Percentiles rank a stretch among this genome's conserved stretches.
Evolutionary conservation across 306 rosid genomes (phyloP).

Genomic region (Prunus salicina): DNA sequence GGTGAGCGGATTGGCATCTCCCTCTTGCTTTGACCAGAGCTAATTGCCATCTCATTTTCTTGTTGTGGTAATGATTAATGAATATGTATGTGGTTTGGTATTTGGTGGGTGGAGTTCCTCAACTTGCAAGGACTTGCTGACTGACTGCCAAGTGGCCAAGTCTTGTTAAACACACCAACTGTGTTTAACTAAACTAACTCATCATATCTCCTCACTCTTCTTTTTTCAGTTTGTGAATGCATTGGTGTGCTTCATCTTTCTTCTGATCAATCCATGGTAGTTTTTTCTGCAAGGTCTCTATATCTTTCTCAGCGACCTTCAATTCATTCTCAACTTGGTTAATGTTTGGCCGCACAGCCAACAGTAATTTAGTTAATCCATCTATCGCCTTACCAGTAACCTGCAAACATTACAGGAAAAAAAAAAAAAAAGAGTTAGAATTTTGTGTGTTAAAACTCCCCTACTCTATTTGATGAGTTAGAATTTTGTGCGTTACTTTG

Average conservation of each 20-base stretch:
- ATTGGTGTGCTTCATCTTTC: not conserved
- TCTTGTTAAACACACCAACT: too few relatives aligned
- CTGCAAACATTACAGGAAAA: slow-evolving; percentile 4
- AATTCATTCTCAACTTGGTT: not conserved
- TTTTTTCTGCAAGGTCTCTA: not conserved
- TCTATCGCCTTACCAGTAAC: slow-evolving; percentile 3
- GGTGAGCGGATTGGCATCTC: too few relatives aligned
- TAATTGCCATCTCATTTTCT: too few relatives aligned
- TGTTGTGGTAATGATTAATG: too few relatives aligned
- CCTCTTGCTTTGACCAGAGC: too few relatives aligned
- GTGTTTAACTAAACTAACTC: too few relatives aligned
- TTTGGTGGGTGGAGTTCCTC: too few relatives aligned
- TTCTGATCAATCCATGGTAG: not conserved
- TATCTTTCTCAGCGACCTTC: not conserved
- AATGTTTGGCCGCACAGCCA: not conserved
- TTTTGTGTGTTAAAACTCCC: not conserved
- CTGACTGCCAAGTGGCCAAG: too few relatives aligned
- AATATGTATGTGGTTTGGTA: too few relatives aligned
- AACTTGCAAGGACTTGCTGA: too few relatives aligned
- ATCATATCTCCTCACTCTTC: too few relatives aligned
- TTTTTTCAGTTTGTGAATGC: not conserved
- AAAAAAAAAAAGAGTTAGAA: not conserved
- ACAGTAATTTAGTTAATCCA: slow-evolving; percentile 1
- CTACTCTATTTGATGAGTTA: not conserved
- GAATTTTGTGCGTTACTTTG: slow-evolving; percentile 6